phyloP scores from a whole-genome alignment of 352 stramenopile species.

The Pythium dissimile region DNA sequence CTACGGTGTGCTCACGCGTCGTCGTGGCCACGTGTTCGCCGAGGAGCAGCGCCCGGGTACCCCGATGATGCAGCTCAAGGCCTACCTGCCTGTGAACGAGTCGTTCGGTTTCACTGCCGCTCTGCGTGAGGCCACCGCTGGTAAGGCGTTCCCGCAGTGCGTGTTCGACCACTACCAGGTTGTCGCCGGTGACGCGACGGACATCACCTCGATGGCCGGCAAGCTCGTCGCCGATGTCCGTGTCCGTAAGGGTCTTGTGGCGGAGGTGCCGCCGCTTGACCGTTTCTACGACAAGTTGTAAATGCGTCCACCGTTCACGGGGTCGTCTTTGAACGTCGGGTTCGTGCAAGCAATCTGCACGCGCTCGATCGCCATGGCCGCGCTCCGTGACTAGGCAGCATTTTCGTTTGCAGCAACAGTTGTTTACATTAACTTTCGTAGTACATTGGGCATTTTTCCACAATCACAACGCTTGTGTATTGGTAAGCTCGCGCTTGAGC shows the following conservation, averaged over 20 bases:
- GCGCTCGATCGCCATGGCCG: not conserved
- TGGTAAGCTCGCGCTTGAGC: too few relatives aligned
- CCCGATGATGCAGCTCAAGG: slow-evolving; percentile 98
- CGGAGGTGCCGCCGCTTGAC: slow-evolving; percentile 96
- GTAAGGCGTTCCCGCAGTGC: slow-evolving; percentile 99
- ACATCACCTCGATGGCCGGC: slow-evolving; percentile 91
- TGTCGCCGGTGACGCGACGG: slow-evolving; percentile 92
- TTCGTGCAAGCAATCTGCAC: not conserved
- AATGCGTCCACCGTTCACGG: slow-evolving; percentile 28
- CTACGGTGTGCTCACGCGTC: slow-evolving; percentile 98
- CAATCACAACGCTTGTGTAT: too few relatives aligned
- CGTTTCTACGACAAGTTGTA: slow-evolving; percentile 99
- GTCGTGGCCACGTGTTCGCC: slow-evolving; percentile 98
- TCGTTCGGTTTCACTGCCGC: slow-evolving; percentile 99
- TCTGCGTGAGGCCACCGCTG: slow-evolving; percentile 97
- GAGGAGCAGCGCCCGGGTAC: slow-evolving; percentile 98
- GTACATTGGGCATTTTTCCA: slow-evolving; percentile 23
- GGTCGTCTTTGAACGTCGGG: not conserved
- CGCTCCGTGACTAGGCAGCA: slow-evolving; percentile 1
- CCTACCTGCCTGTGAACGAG: slow-evolving; percentile 99
- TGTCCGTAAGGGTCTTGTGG: slow-evolving; percentile 96
- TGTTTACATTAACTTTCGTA: slow-evolving; percentile 32
- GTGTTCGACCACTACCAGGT: slow-evolving; percentile 99
- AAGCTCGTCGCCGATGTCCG: slow-evolving; percentile 94
- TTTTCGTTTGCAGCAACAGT: slow-evolving; percentile 18